Evolutionary conservation across 2,329 filamentous ascomycete species (phyloP).

Genomic region (Colletotrichum eremochloae): DNA sequence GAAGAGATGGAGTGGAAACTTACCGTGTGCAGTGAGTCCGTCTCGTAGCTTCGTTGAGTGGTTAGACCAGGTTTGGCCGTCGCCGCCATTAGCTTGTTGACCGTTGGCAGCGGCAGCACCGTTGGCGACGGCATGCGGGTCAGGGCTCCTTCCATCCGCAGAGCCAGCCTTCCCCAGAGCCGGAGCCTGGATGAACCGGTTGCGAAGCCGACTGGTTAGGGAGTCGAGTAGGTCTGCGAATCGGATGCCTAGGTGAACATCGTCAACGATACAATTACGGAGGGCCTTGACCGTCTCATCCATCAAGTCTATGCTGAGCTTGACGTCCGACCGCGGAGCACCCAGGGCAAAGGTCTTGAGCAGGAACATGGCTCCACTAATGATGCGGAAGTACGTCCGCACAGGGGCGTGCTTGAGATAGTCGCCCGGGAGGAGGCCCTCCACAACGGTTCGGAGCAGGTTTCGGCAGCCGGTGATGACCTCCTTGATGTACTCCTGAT

Average conservation of each 20-base stretch:
- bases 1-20: conserved; percentile 39
- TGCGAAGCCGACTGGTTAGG: conserved; percentile 79
- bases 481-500: conserved; percentile 80
- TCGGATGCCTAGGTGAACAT: conserved; percentile 86
- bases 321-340: conserved; percentile 82
- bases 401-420: conserved; percentile 88
- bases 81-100: conserved; percentile 26
- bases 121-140: conserved; percentile 47
- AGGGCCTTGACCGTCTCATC: conserved; percentile 81
- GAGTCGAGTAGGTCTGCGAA: conserved; percentile 88
- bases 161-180: conserved; percentile 57
- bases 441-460: conserved; percentile 81
- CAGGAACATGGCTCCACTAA: conserved; percentile 86
- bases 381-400: conserved; percentile 87
- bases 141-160: conserved; percentile 58
- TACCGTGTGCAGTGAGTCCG: conserved; percentile 54
- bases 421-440: conserved; percentile 79
- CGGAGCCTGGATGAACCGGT: conserved; percentile 78
- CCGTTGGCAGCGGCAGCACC: conserved; percentile 24
- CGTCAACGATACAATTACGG: conserved; percentile 83
- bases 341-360: conserved; percentile 88
- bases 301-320: conserved; percentile 80
- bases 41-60: conserved; percentile 58
- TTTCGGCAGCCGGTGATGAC: conserved; percentile 84
- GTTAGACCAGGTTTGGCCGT: conserved; percentile 45